Percentiles rank a stretch among this genome's conserved stretches.
These are phyloP conservation scores for Afroboletus lepidellus DNA, from an alignment of 1,284 basidiomycete species.

Conservation along the genomic window DNA sequence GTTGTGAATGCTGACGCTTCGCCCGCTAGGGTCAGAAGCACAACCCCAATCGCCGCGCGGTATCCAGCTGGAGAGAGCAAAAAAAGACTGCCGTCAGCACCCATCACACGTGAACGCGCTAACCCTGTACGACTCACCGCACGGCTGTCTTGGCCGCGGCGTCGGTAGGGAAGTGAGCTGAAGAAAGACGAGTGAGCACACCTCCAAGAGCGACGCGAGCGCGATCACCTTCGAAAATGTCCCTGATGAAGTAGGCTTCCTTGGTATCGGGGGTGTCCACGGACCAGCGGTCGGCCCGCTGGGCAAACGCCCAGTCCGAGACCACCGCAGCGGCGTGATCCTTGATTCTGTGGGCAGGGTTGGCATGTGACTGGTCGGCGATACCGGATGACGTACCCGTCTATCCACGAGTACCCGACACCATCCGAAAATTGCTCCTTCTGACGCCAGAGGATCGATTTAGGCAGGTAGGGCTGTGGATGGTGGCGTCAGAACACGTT, in stretches of 20 bases:
- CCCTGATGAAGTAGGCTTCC: constrained; percentile 94
- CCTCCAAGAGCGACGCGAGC: constrained; percentile 20
- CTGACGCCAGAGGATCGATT: constrained; percentile 96
- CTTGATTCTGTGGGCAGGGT: constrained; percentile 68
- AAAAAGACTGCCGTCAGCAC: constrained; percentile 8
- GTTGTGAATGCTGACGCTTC: constrained; percentile 94
- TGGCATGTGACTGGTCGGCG: background rate
- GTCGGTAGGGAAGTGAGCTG: constrained; percentile 79
- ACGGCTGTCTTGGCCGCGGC: constrained; percentile 93
- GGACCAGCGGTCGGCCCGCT: constrained; percentile 77
- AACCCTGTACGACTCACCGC: constrained; percentile 50
- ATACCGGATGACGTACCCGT: constrained; percentile 62
- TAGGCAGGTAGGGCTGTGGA: constrained; percentile 87
- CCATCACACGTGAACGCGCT: constrained; percentile 11
- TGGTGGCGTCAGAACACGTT: background rate
- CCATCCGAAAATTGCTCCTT: constrained; percentile 99
- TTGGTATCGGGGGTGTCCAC: constrained; percentile 92
- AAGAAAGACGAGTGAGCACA: constrained; percentile 8
- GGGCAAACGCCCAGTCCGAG: constrained; percentile 81
- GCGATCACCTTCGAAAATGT: constrained; percentile 84
- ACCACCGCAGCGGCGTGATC: constrained; percentile 76
- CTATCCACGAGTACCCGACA: constrained; percentile 99
- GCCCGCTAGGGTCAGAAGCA: constrained; percentile 89
- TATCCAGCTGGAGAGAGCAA: constrained; percentile 64
- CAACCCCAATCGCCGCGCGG: constrained; percentile 97